Conservation (phyloP, 495 filamentous ascomycete genomes). For the Lophiostoma macrostomum region DNA sequence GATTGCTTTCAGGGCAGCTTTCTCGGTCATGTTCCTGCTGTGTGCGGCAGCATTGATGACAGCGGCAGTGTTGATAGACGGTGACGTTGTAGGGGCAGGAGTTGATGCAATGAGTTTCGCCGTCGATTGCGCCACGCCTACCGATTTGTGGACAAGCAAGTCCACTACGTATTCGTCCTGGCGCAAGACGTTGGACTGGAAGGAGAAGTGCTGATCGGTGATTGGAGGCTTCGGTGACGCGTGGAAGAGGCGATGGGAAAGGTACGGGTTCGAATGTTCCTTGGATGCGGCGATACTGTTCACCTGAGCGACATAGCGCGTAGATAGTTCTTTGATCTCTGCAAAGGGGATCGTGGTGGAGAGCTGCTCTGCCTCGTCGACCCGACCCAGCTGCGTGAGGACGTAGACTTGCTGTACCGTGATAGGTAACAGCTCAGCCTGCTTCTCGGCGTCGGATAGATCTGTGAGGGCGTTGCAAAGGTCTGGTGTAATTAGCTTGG, state of each 20-base stretch:
- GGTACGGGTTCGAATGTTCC: conserved; percentile 67
- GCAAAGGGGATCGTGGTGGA: conserved; percentile 61
- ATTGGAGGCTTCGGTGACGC: conserved; percentile 55
- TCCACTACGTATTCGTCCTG: conserved; percentile 70
- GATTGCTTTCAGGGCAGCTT: conserved; percentile 68
- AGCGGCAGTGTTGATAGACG: conserved; percentile 61
- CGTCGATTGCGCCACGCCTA: conserved; percentile 67
- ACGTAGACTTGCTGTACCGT: conserved; percentile 83
- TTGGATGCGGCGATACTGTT: conserved; percentile 65
- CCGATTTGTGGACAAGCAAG: conserved; percentile 74
- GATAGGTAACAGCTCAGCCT: conserved; percentile 79
- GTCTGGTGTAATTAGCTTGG: conserved; percentile 45
- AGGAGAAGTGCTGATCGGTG: conserved; percentile 72
- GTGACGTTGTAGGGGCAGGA: conserved; percentile 54
- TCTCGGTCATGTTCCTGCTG: conserved; percentile 59
- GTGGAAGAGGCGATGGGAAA: conserved; percentile 66
- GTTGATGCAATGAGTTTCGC: conserved; percentile 53
- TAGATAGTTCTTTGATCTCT: conserved; percentile 74
- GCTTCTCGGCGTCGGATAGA: conserved; percentile 76
- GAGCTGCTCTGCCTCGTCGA: conserved; percentile 67
- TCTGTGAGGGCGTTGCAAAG: conserved; percentile 83
- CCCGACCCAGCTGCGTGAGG: conserved; percentile 66
- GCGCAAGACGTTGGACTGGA: conserved; percentile 64
- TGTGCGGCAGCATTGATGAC: conserved; percentile 80
- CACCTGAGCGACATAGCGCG: conserved; percentile 72